Conservation (phyloP, 2,329 filamentous ascomycete species). For the Pseudocercospora pini-densiflorae region DNA sequence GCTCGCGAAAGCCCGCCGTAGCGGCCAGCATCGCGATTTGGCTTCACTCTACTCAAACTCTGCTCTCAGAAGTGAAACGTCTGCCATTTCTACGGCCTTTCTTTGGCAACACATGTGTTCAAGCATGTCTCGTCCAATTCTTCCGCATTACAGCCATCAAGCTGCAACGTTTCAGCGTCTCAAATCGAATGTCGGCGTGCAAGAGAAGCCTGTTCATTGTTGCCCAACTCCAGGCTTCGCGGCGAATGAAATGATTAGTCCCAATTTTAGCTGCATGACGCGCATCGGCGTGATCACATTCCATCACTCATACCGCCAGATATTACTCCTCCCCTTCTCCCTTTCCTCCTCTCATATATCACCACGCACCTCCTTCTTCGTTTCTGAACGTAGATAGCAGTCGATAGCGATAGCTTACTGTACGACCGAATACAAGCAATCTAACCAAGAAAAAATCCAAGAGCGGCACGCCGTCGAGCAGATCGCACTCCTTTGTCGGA, state of each 20-base stretch:
- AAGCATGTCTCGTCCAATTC: neutral
- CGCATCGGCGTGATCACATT: conserved; percentile 13
- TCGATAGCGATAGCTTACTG: conserved; percentile 28
- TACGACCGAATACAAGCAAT: conserved; percentile 30
- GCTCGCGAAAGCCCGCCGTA: neutral
- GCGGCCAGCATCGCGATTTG: neutral
- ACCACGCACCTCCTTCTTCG: conserved; percentile 22
- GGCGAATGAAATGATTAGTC: conserved; percentile 1
- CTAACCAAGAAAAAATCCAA: conserved; percentile 10
- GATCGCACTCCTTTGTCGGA: conserved; percentile 24
- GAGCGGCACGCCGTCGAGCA: conserved; percentile 11
- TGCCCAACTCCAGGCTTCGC: neutral
- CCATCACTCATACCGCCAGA: conserved; percentile 9
- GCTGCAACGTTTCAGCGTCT: conserved; percentile 6
- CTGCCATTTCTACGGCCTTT: neutral
- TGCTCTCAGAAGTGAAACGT: neutral
- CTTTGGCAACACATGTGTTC: neutral
- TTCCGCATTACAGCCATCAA: neutral
- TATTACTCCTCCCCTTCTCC: neutral
- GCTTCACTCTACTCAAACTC: neutral
- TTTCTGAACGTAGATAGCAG: conserved; percentile 32
- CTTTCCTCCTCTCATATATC: conserved; percentile 15
- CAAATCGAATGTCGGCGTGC: conserved; percentile 7
- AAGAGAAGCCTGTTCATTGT: conserved; percentile 6
- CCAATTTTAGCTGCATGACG: neutral